Evolutionary conservation across 1,284 basidiomycete species (phyloP).

Genomic region (Pseudozyma flocculosa): DNA sequence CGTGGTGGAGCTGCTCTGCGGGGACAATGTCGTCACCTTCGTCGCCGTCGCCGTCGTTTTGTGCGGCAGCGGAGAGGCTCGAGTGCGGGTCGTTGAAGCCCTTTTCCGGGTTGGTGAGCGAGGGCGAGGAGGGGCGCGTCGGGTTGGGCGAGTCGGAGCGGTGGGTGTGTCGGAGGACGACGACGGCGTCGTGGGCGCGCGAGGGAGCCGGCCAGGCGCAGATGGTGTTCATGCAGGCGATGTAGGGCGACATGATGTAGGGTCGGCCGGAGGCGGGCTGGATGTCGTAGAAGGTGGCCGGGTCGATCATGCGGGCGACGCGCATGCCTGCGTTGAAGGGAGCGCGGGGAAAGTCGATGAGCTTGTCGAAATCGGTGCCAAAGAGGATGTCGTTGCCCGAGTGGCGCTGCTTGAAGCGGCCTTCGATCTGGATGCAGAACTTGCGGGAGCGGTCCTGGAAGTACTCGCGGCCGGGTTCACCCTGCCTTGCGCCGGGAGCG

Average conservation of each 20-base stretch:
- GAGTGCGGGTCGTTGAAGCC: slow-evolving; percentile 19
- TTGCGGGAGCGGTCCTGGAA: slow-evolving; percentile 56
- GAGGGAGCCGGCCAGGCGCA: slow-evolving; percentile 59
- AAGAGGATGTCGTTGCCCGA: slow-evolving; percentile 51
- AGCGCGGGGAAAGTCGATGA: slow-evolving; percentile 54
- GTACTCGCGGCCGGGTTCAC: slow-evolving; percentile 52
- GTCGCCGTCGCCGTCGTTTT: slow-evolving; percentile 28
- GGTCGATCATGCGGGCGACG: slow-evolving; percentile 59
- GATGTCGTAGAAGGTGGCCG: slow-evolving; percentile 51
- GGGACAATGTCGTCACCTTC: slow-evolving; percentile 58
- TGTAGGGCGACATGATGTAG: slow-evolving; percentile 60
- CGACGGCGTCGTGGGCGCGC: slow-evolving; percentile 56
- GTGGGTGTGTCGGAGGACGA: slow-evolving; percentile 51
- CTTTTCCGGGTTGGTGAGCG: slow-evolving; percentile 33
- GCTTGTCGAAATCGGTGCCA: slow-evolving; percentile 53
- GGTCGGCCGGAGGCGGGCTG: slow-evolving; percentile 58
- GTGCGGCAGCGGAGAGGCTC: slow-evolving; percentile 21
- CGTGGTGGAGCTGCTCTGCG: slow-evolving; percentile 44
- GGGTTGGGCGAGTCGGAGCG: slow-evolving; percentile 6
- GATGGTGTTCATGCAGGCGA: slow-evolving; percentile 60
- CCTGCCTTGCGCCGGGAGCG: slow-evolving; percentile 53
- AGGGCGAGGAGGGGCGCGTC: slow-evolving; percentile 7
- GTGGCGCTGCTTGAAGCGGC: slow-evolving; percentile 58
- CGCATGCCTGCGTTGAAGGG: slow-evolving; percentile 60
- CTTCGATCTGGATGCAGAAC: slow-evolving; percentile 61